Conservation (phyloP, 306 rosid species). For the Cucumis hystrix region DNA sequence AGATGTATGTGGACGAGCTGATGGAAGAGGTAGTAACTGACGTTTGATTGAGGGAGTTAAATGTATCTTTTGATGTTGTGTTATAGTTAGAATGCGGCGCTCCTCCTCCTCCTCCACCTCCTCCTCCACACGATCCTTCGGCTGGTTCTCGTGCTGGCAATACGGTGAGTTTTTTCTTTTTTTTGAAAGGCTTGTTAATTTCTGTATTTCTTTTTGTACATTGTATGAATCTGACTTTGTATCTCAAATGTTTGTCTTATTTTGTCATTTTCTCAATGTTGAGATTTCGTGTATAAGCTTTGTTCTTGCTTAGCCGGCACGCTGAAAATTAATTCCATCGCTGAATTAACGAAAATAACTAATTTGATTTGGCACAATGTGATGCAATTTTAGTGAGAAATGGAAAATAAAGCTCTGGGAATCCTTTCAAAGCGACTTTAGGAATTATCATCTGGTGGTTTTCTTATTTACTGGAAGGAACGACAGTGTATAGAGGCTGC, state of each 20-base stretch:
- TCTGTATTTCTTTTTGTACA: not conserved
- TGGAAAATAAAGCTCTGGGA: not conserved
- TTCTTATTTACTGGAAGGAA: not conserved
- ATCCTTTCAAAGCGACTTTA: not conserved
- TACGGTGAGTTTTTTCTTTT: conserved; percentile 29
- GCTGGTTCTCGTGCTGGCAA: conserved; percentile 35
- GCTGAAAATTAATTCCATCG: not conserved
- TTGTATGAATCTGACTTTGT: not conserved
- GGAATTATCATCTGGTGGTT: not conserved
- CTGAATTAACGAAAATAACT: not conserved
- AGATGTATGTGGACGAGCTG: not conserved
- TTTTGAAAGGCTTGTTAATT: not conserved
- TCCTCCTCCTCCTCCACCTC: conserved; percentile 33
- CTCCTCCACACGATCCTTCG: conserved; percentile 22
- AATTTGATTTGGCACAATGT: not conserved
- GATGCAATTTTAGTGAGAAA: not conserved
- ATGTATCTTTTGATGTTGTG: conserved; percentile 5
- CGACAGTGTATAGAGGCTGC: not conserved
- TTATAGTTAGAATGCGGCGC: conserved; percentile 49
- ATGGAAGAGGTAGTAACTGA: not conserved
- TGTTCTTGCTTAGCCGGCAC: not conserved
- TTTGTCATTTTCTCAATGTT: not conserved
- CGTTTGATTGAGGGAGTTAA: not conserved
- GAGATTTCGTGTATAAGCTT: not conserved
- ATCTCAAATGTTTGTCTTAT: not conserved